Evolutionary conservation across 306 rosid species (phyloP).

Genomic region (Lathyrus tuberosus): DNA sequence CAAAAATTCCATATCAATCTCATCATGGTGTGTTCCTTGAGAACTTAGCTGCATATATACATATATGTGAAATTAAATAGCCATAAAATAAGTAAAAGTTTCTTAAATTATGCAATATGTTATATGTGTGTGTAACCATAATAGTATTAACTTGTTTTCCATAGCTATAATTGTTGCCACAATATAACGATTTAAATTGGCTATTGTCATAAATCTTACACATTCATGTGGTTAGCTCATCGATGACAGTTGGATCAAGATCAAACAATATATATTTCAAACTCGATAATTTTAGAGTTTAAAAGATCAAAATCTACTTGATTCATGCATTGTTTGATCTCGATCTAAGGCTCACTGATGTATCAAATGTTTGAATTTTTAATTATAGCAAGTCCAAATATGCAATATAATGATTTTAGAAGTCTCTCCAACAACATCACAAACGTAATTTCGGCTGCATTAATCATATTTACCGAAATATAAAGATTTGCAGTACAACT

Average conservation of each 20-base stretch:
- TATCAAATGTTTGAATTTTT: neutral
- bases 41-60: constrained; percentile 48
- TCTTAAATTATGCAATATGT: neutral
- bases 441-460: too few species aligned
- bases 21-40: constrained; percentile 46
- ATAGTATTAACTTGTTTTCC: too few species aligned
- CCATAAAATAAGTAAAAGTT: neutral
- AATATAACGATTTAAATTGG: too few species aligned
- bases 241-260: too few species aligned
- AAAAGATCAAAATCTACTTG: neutral
- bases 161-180: too few species aligned
- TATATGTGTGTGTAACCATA: too few species aligned
- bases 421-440: neutral
- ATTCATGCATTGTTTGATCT: neutral
- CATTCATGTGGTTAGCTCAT: too few species aligned
- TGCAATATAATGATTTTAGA: neutral
- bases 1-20: constrained; percentile 51
- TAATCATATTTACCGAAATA: too few species aligned
- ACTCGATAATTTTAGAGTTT: neutral
- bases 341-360: neutral
- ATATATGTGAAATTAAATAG: neutral
- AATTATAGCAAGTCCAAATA: neutral
- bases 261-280: too few species aligned
- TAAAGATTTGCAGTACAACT: too few species aligned
- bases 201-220: too few species aligned